A percentile compares a stretch with the other conserved stretches of the same genome.
Evolutionary conservation across 2,329 filamentous ascomycete genomes (phyloP).

Genomic region (Alternaria rosae): DNA sequence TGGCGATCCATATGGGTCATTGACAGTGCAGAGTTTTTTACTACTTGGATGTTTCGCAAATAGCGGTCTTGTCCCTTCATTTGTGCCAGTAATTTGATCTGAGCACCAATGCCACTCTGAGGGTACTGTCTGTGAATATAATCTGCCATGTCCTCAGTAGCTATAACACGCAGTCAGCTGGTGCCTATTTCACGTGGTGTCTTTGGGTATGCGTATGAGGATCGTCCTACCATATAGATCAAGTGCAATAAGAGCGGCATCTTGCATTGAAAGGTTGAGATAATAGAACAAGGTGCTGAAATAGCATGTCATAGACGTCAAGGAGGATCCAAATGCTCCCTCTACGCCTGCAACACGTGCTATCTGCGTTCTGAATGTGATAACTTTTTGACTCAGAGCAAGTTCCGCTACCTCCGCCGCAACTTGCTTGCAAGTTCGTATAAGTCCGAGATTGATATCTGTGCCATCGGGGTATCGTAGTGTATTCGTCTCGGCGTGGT

Average conservation of each 20-base stretch:
- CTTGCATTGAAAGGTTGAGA: too few relatives aligned
- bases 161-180: background rate
- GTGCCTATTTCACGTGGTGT: background rate
- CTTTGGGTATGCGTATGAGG: background rate
- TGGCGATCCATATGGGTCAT: too few relatives aligned
- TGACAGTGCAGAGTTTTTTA: too few relatives aligned
- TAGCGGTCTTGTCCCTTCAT: too few relatives aligned
- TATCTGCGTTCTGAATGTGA: background rate
- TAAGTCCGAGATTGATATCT: background rate
- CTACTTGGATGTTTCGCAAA: too few relatives aligned
- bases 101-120: background rate
- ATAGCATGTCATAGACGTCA: too few relatives aligned
- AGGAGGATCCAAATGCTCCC: too few relatives aligned
- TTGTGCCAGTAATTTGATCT: background rate
- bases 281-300: too few relatives aligned
- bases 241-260: background rate
- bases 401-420: background rate
- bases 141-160: background rate
- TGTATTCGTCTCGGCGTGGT: background rate
- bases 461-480: background rate
- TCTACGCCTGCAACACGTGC: background rate
- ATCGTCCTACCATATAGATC: background rate
- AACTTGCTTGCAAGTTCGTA: background rate
- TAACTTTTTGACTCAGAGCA: background rate
- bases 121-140: background rate